A percentile compares a stretch with the other conserved stretches of the same genome.
phyloP scores from a whole-genome alignment of 2,329 filamentous ascomycete genomes.

The Scedosporium dehoogii region DNA sequence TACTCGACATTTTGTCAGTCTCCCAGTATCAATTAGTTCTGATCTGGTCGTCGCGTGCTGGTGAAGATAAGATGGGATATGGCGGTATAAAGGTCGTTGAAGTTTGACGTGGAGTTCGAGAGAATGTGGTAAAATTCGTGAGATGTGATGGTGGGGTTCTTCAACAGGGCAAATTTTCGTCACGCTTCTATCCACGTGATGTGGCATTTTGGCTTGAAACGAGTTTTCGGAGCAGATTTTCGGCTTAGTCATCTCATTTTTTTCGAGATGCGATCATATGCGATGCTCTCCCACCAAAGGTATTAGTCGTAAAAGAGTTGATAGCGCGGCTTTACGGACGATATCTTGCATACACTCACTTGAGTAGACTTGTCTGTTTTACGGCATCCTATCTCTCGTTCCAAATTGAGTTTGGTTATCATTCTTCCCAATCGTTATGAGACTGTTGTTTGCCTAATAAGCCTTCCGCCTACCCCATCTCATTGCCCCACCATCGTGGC shows the following conservation, averaged over 20 bases:
- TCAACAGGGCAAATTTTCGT: constrained; percentile 8
- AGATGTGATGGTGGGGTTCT: constrained; percentile 3
- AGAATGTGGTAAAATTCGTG: background rate
- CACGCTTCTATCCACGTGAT: constrained; percentile 8
- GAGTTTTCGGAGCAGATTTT: background rate
- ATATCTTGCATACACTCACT: background rate
- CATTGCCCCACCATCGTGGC: background rate
- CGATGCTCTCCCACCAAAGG: background rate
- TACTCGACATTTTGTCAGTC: constrained; percentile 73
- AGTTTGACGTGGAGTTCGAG: background rate
- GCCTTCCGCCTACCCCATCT: background rate
- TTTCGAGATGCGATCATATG: background rate
- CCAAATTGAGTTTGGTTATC: background rate
- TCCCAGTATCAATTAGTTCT: constrained; percentile 52
- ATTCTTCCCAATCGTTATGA: background rate
- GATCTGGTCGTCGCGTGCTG: constrained; percentile 10
- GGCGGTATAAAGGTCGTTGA: background rate
- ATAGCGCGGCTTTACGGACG: too few species aligned
- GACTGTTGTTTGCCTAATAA: background rate
- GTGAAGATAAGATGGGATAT: background rate
- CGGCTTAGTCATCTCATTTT: background rate
- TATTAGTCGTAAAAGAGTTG: background rate
- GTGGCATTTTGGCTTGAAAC: background rate
- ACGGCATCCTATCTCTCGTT: background rate
- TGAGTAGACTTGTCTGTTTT: background rate